A percentile compares a stretch with the other conserved stretches of the same genome.
Conservation (phyloP, 2,329 filamentous ascomycete genomes). For the Botryosphaeria dothidea region DNA sequence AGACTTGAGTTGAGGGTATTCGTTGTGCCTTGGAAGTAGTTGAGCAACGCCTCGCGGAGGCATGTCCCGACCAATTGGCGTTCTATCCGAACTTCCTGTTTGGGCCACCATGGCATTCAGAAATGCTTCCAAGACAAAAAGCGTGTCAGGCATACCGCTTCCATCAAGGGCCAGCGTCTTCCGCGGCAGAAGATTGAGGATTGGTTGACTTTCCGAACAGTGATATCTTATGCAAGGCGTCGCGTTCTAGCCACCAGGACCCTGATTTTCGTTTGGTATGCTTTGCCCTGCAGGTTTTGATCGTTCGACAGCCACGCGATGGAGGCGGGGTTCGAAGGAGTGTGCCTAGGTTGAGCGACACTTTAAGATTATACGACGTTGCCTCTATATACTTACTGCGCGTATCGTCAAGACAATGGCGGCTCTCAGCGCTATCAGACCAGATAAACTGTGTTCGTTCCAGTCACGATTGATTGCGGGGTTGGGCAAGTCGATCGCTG, state of each 20-base stretch:
- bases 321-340: background rate
- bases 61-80: background rate
- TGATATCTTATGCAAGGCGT: background rate
- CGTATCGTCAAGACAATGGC: background rate
- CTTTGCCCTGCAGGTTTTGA: background rate
- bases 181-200: background rate
- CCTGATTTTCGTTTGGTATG: background rate
- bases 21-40: background rate
- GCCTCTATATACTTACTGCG: background rate
- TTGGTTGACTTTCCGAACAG: background rate
- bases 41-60: background rate
- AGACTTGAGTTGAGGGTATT: background rate
- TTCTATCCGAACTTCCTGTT: background rate
- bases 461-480: background rate
- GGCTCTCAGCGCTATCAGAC: background rate
- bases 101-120: background rate
- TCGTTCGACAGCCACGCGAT: background rate
- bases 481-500: background rate
- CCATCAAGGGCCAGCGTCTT: background rate
- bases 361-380: background rate
- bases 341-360: background rate
- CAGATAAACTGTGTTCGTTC: background rate
- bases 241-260: background rate
- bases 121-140: background rate
- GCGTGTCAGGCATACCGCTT: constrained; percentile 1